Base-by-base conservation (phyloP, 2,329 filamentous ascomycete genomes). In the Microsporum canis region DNA sequence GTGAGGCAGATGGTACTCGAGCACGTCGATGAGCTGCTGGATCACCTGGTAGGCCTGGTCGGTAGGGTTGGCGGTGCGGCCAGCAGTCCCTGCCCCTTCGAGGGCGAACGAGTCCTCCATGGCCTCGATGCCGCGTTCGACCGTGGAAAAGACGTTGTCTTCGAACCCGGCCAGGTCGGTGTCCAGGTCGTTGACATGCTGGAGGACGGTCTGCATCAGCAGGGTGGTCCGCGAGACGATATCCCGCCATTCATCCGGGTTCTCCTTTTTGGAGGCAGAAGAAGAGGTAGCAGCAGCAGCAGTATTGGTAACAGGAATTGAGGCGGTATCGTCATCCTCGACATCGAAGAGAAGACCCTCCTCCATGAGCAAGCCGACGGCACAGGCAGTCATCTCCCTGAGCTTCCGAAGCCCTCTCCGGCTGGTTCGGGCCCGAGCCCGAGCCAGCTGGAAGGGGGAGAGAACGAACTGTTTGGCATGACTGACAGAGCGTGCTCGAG, bases 341-440 rank as follows among this genome's bases (percentile, higher is more conserved):
- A 81, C 77, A 49, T 82, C 82, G 66, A 89, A 85, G 57, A 84
- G 85, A 56, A 96, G 77, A 2, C 89, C 91, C 70, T 96, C 90
- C 60, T 92, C 89, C 66, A 96, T 86, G 31, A 99, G 77, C 3
- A 96, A 84, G 14, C 94, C 94, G 3, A 97, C 79, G 1, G 89
- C 89, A 68, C 89, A 91, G 1, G 92, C 89, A 60, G 89, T 91
- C 73, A 92, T 84, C 69, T 91, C 83, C 55, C 88, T 83, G 65
- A 95, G 78, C 67, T 84, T 84, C 68, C 83, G 86, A 57, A 97
- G 79, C 23, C 81, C 82, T 2, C 81, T 81, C 68, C 88, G 87
- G 72, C 95, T 96, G 63, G 78, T 79, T 55, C 87, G 82, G 7
- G 89, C 89, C 71, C 96, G 87, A 1, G 86, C 81, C 14, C 89